These are phyloP conservation scores for Malbranchea cinnamomea DNA, from an alignment of 2,329 filamentous ascomycete genomes.

Conservation along the genomic window DNA sequence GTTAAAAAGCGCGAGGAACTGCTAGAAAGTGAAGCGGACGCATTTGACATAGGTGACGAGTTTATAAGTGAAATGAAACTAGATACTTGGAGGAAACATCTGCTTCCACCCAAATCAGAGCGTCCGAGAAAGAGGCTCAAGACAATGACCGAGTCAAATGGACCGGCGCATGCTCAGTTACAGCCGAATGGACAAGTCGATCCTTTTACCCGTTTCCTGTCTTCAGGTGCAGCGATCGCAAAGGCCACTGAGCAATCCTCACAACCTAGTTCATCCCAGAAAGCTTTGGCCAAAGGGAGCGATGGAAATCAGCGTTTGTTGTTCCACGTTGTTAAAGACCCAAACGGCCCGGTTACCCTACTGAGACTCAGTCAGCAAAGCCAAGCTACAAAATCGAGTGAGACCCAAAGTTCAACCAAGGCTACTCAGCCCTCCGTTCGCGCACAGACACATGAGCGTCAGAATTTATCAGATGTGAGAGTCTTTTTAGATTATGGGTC, in stretches of 20 bases:
- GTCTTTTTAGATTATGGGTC: no score
- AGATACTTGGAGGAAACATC: constrained; percentile 14
- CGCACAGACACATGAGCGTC: no score
- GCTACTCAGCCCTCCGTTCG: no score
- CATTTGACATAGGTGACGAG: constrained; percentile 20
- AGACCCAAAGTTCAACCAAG: constrained; percentile 6
- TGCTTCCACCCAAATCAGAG: constrained; percentile 4
- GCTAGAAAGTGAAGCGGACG: constrained; percentile 16
- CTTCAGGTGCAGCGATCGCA: no score
- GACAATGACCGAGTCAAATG: no score
- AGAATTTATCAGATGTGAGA: no score
- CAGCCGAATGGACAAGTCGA: no score
- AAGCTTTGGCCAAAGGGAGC: constrained; percentile 15
- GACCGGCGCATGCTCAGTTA: no score
- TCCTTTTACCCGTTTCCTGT: no score
- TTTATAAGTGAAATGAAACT: constrained; percentile 14
- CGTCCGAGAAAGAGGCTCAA: constrained; percentile 5
- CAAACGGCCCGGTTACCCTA: constrained; percentile 48
- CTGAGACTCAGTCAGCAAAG: constrained; percentile 53
- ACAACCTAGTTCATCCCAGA: constrained; percentile 15
- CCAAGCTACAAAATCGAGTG: constrained; percentile 35
- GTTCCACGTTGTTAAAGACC: constrained; percentile 66
- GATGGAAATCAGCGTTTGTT: constrained; percentile 34
- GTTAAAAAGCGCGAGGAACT: constrained; percentile 14
- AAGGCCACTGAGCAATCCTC: constrained; percentile 10